A percentile compares a stretch with the other conserved stretches of the same genome.
Evolutionary conservation across 78 protist genomes (phyloP).

Genomic region (Pelomyxa schiedti): DNA sequence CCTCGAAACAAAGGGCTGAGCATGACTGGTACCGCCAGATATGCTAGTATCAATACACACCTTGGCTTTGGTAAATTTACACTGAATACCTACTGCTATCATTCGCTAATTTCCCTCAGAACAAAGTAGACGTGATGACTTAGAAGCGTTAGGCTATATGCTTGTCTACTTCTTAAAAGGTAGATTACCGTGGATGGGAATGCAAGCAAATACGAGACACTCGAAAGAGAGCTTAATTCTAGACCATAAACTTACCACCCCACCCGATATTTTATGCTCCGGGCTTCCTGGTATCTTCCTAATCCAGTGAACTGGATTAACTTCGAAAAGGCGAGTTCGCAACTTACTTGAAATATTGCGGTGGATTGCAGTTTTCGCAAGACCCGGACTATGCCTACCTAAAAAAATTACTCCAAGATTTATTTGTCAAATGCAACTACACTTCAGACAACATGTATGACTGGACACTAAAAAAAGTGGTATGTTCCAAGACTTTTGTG

Average conservation of each 20-base stretch:
- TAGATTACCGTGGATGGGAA: slow-evolving; percentile 95
- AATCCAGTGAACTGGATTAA: background rate
- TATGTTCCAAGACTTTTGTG: background rate
- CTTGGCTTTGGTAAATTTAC: no score
- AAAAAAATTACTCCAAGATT: background rate
- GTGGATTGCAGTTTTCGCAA: background rate
- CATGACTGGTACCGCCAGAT: slow-evolving; percentile 88
- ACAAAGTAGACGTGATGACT: slow-evolving; percentile 89
- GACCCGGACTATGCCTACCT: background rate
- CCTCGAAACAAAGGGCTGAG: slow-evolving; percentile 84
- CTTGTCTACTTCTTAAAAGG: slow-evolving; percentile 87
- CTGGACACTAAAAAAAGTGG: background rate
- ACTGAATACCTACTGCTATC: no score
- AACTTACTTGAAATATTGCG: background rate
- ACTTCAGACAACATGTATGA: background rate
- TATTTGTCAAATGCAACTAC: background rate
- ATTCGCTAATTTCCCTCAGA: no score
- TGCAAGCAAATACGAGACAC: slow-evolving; percentile 78
- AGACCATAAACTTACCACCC: slow-evolving; percentile 70
- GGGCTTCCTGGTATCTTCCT: slow-evolving; percentile 19
- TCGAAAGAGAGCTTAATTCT: slow-evolving; percentile 87
- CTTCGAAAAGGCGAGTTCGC: background rate
- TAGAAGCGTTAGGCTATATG: slow-evolving; percentile 87
- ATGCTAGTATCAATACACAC: slow-evolving; percentile 83
- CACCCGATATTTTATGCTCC: slow-evolving; percentile 70